Conservation (phyloP, 371 early-diverging fungal genomes). For the Rhizomucor miehei region DNA sequence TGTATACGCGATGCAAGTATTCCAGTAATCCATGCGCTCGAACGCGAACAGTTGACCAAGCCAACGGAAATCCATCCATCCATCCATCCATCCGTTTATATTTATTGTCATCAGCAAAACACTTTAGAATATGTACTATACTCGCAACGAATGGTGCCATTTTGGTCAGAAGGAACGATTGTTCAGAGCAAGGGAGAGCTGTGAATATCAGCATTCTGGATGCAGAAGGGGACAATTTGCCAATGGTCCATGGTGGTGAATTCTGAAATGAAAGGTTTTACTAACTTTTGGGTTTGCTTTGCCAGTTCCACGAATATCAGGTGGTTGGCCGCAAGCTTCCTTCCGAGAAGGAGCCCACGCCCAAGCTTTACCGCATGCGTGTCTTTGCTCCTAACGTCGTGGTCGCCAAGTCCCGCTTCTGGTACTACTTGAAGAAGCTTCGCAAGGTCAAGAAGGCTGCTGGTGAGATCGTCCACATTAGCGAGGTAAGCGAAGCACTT, state of each 20-base stretch:
- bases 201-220: too few relatives aligned
- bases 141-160: too few relatives aligned
- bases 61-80: too few relatives aligned
- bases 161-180: too few relatives aligned
- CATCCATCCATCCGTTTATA: too few relatives aligned
- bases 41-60: not conserved
- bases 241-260: not conserved
- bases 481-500: constrained; percentile 60
- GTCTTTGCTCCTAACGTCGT: constrained; percentile 98
- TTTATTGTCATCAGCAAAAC: too few relatives aligned
- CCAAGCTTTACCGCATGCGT: constrained; percentile 96
- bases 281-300: not conserved
- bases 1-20: not conserved
- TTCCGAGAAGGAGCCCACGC: constrained; percentile 86
- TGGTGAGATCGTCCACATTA: constrained; percentile 94
- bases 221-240: not conserved
- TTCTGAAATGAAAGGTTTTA: not conserved
- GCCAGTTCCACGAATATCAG: constrained; percentile 23
- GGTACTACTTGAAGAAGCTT: constrained; percentile 97
- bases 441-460: constrained; percentile 97
- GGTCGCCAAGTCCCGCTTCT: constrained; percentile 97
- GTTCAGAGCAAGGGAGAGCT: too few relatives aligned
- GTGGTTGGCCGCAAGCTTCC: constrained; percentile 87
- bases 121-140: too few relatives aligned
- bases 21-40: not conserved